Conservation (phyloP, 2,329 filamentous ascomycete genomes). For the Arthrinium phaeospermum region DNA sequence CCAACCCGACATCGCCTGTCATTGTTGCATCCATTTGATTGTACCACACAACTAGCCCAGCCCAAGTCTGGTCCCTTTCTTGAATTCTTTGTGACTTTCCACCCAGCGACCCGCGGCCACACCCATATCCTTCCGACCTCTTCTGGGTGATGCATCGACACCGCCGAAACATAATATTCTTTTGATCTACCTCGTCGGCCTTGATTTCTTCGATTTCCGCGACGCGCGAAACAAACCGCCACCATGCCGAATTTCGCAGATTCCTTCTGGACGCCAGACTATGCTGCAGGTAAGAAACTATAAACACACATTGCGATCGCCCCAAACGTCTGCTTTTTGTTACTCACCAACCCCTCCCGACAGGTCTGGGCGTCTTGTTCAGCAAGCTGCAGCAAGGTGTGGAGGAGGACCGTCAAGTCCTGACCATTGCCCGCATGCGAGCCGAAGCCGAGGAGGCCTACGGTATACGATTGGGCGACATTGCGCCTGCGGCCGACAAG, state of each 20-base stretch:
- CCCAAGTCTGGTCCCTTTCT: slow-evolving; percentile 1
- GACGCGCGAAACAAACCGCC: slow-evolving; percentile 20
- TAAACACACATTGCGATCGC: background rate
- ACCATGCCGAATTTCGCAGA: slow-evolving; percentile 89
- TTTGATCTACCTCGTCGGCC: background rate
- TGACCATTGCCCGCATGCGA: slow-evolving; percentile 90
- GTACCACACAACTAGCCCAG: background rate
- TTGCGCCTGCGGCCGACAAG: slow-evolving; percentile 81
- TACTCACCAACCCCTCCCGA: slow-evolving; percentile 1
- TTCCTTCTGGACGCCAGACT: slow-evolving; percentile 98
- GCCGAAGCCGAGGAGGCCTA: slow-evolving; percentile 95
- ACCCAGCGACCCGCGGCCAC: background rate
- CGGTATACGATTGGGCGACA: slow-evolving; percentile 79
- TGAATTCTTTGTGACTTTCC: slow-evolving; percentile 2
- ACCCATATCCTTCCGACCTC: background rate
- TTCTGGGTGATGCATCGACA: slow-evolving; percentile 17
- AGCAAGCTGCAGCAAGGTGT: slow-evolving; percentile 96
- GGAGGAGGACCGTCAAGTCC: slow-evolving; percentile 90
- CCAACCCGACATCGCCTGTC: slow-evolving; percentile 4
- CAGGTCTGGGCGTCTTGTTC: slow-evolving; percentile 89
- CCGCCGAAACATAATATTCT: slow-evolving; percentile 15
- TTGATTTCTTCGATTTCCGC: background rate
- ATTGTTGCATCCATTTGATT: slow-evolving; percentile 1
- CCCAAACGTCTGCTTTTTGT: background rate
- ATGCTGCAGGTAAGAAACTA: slow-evolving; percentile 77